Evolutionary conservation across 768 basidiomycete species (phyloP).

Genomic region (Thelephora aurantiotincta): DNA sequence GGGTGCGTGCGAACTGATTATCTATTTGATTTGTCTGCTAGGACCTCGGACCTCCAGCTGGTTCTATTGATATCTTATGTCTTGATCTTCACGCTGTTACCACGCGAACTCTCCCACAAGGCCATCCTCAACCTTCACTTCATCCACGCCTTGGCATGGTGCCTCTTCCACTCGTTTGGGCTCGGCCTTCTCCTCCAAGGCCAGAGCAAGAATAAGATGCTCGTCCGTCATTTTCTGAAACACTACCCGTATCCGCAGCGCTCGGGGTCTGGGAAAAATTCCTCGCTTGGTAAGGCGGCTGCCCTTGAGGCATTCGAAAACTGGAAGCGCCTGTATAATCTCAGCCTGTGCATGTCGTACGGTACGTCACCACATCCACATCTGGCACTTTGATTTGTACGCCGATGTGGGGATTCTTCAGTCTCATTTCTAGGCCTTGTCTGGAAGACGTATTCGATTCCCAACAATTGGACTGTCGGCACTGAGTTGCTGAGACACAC

Average conservation of each 20-base stretch:
- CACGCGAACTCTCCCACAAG: slow-evolving; percentile 30
- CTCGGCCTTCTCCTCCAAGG: slow-evolving; percentile 73
- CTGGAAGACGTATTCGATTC: slow-evolving; percentile 81
- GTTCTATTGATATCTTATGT: slow-evolving; percentile 62
- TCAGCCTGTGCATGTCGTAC: slow-evolving; percentile 92
- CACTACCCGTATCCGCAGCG: slow-evolving; percentile 78
- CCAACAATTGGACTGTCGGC: slow-evolving; percentile 77
- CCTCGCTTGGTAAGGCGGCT: slow-evolving; percentile 34
- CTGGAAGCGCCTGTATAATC: slow-evolving; percentile 89
- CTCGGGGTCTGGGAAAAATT: slow-evolving; percentile 23
- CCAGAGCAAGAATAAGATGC: slow-evolving; percentile 76
- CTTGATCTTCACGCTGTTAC: slow-evolving; percentile 41
- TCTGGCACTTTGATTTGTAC: not conserved
- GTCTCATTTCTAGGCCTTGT: slow-evolving; percentile 78
- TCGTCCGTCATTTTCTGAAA: slow-evolving; percentile 90
- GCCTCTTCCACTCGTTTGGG: slow-evolving; percentile 76
- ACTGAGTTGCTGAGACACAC: slow-evolving; percentile 81
- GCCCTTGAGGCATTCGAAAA: slow-evolving; percentile 90
- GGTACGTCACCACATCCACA: slow-evolving; percentile 29
- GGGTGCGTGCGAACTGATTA: not conserved
- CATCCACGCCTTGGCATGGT: slow-evolving; percentile 74
- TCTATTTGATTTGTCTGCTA: slow-evolving; percentile 24
- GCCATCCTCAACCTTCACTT: slow-evolving; percentile 56
- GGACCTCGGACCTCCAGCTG: slow-evolving; percentile 77
- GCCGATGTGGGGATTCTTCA: slow-evolving; percentile 16